Conservation (phyloP, 2,329 filamentous ascomycete genomes). For the Fusarium ambrosium region DNA sequence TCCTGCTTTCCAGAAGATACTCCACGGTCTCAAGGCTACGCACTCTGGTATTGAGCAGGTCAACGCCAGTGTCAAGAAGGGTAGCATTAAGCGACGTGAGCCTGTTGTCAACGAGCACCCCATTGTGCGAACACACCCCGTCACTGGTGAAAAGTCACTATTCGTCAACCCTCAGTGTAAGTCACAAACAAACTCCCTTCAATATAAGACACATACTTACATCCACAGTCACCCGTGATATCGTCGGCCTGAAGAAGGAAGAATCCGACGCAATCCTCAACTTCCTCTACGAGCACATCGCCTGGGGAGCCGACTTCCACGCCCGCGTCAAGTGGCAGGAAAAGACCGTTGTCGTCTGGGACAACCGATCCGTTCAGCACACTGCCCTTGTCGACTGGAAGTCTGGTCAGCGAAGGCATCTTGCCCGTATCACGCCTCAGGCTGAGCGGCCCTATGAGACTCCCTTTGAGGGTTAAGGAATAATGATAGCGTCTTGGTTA, state of each 20-base stretch:
- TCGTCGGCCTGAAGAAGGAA: slow-evolving; percentile 88
- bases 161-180: slow-evolving; percentile 87
- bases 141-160: slow-evolving; percentile 85
- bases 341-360: slow-evolving; percentile 88
- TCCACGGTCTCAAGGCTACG: slow-evolving; percentile 84
- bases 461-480: slow-evolving; percentile 52
- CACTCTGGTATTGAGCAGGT: slow-evolving; percentile 89
- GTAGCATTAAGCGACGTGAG: slow-evolving; percentile 80
- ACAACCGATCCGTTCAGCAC: slow-evolving; percentile 85
- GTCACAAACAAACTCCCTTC: slow-evolving; percentile 43
- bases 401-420: slow-evolving; percentile 80
- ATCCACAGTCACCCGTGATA: slow-evolving; percentile 78
- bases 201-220: background rate
- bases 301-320: slow-evolving; percentile 74
- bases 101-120: slow-evolving; percentile 82
- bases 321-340: slow-evolving; percentile 82
- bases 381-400: slow-evolving; percentile 87
- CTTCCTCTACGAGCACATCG: slow-evolving; percentile 73
- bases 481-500: background rate
- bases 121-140: slow-evolving; percentile 83
- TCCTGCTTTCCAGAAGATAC: slow-evolving; percentile 80
- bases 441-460: slow-evolving; percentile 84
- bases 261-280: slow-evolving; percentile 83
- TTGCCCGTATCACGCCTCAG: slow-evolving; percentile 86
- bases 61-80: slow-evolving; percentile 73